Evolutionary conservation across 495 filamentous ascomycete species (phyloP).

Genomic region (Lichina pygmaea): DNA sequence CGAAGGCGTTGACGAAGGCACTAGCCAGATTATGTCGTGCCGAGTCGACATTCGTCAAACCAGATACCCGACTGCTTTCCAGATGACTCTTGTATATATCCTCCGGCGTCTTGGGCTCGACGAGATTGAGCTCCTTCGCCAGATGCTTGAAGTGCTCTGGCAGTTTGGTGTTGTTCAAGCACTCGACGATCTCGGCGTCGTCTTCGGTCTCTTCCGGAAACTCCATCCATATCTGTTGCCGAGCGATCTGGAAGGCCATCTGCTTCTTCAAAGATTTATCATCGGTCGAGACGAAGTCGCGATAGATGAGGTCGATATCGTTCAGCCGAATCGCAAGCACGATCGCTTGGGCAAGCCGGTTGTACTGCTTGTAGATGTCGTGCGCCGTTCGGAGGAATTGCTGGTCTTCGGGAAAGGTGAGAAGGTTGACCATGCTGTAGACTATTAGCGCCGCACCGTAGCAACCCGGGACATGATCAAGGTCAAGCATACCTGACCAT

Average conservation of each 20-base stretch:
- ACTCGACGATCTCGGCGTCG: slow-evolving; percentile 47
- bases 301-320: slow-evolving; percentile 50
- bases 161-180: slow-evolving; percentile 62
- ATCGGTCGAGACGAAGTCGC: slow-evolving; percentile 49
- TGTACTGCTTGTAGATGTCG: slow-evolving; percentile 72
- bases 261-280: slow-evolving; percentile 76
- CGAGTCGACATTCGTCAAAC: slow-evolving; percentile 81
- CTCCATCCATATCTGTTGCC: slow-evolving; percentile 73
- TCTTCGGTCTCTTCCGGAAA: slow-evolving; percentile 31
- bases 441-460: neutral
- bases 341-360: slow-evolving; percentile 78
- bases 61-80: slow-evolving; percentile 75
- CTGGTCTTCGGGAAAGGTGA: slow-evolving; percentile 93
- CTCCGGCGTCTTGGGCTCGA: slow-evolving; percentile 90
- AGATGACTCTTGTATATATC: slow-evolving; percentile 99
- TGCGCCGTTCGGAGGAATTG: slow-evolving; percentile 78
- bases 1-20: slow-evolving; percentile 88
- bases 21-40: slow-evolving; percentile 88
- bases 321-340: slow-evolving; percentile 84
- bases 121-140: slow-evolving; percentile 84
- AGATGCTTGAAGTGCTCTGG: slow-evolving; percentile 82
- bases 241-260: slow-evolving; percentile 75
- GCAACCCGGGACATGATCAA: neutral
- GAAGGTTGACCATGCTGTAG: slow-evolving; percentile 68
- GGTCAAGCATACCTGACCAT: slow-evolving; percentile 38